Evolutionary conservation across 169 alveolate species (phyloP), one percentile per base, ranked within the genome.

Genomic region (Plasmodium sp.): DNA sequence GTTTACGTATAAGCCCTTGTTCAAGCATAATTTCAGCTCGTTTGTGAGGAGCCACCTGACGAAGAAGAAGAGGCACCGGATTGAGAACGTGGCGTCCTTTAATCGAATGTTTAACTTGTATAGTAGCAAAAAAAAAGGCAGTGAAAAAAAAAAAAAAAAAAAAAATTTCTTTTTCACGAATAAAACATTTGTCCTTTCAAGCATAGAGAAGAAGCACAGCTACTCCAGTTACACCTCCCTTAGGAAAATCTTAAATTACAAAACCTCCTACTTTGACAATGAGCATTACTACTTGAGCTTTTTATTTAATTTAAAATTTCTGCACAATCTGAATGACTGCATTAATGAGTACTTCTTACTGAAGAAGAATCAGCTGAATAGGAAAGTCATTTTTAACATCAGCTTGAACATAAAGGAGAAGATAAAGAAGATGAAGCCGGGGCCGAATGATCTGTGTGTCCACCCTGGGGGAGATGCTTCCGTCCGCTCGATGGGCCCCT

Each of bases 391-490:
- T 80, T 80, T 90, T 90, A 80, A 62, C 36, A 79, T 90, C 4
- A 36, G 41, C 51, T 79, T 90, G 72, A 90, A 90, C 16, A 22
- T 90, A 41, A 90, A 90, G 48, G 94, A 80, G 5, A 90, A 90
- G 18, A 80, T 88, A 77, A 88, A 79, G 16, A 88, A 27, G 51
- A 88, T 80, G 51, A 88, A 88, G 72, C 36, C 27, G 1, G 45
- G 1, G 2, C 62, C 77, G 31, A 39, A 88, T 16, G 74, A 71
- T 41, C 14, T 18, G 33, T 34, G 1, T 84, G 62, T 9, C 12
- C 12, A 72, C n/a, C 22, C 92, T 10, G 5, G 39, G 41, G 9
- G 22, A 2, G 71, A 36, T 36, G 48, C n/a, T 71, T 62, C 82
- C 12, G n/a, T 16, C 5, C 18, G 5, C n/a, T 54, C 83, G 0